phyloP scores from a whole-genome alignment of 192 early-diverging fungal genomes.

The Coemansia sp. region DNA sequence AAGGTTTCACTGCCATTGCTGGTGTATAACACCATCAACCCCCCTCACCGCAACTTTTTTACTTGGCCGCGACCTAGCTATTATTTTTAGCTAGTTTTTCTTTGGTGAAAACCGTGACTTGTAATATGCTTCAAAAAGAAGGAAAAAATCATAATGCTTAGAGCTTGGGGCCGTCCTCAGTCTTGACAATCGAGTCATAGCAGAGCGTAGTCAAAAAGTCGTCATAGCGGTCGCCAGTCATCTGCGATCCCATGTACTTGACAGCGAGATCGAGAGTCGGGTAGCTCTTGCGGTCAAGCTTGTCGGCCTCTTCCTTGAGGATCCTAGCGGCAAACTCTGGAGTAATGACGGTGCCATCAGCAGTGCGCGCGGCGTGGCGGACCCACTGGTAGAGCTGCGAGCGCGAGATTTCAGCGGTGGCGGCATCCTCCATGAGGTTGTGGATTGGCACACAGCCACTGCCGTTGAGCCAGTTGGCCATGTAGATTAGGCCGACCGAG shows the following conservation, averaged over 20 bases:
- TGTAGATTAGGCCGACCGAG: slow-evolving; percentile 89
- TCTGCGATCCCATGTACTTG: slow-evolving; percentile 70
- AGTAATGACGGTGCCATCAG: slow-evolving; percentile 80
- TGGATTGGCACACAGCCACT: slow-evolving; percentile 97
- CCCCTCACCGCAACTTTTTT: no score
- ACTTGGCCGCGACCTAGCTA: no score
- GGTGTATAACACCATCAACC: no score
- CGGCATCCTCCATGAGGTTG: slow-evolving; percentile 98
- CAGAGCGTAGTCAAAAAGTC: slow-evolving; percentile 96
- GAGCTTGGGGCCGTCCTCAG: slow-evolving; percentile 35
- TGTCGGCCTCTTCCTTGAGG: slow-evolving; percentile 87
- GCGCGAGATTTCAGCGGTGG: slow-evolving; percentile 96
- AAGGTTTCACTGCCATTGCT: no score
- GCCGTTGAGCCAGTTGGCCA: slow-evolving; percentile 95
- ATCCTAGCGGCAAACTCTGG: slow-evolving; percentile 72
- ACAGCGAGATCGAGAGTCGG: slow-evolving; percentile 55
- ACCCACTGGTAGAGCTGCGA: slow-evolving; percentile 99
- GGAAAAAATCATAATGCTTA: slow-evolving; percentile 4
- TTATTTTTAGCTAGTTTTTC: no score
- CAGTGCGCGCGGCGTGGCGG: slow-evolving; percentile 77
- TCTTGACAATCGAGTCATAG: slow-evolving; percentile 82
- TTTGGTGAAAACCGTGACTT: no score
- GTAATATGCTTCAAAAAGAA: background rate
- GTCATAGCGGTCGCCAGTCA: slow-evolving; percentile 79
- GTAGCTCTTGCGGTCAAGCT: slow-evolving; percentile 60